Conservation (phyloP, 257 asterid genomes). For the Scutellaria baicalensis region DNA sequence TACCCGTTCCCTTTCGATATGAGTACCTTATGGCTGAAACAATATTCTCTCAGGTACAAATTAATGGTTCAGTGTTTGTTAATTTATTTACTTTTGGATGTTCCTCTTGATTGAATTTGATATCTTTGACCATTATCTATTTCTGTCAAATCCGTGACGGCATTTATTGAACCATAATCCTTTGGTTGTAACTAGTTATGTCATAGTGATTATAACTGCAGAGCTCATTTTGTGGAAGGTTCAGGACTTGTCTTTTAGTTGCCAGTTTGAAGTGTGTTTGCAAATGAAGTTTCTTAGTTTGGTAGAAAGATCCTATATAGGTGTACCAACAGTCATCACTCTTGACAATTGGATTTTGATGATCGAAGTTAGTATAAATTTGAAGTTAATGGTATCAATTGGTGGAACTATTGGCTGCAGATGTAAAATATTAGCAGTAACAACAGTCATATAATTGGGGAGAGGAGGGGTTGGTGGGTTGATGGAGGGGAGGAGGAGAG, state of each 20-base stretch:
- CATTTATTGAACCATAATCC: neutral
- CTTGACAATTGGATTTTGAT: neutral
- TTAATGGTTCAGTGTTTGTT: neutral
- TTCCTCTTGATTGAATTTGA: neutral
- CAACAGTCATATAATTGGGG: neutral
- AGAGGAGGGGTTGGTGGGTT: neutral
- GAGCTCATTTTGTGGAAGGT: slow-evolving; percentile 2
- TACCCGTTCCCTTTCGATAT: slow-evolving; percentile 92
- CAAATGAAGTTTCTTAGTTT: neutral
- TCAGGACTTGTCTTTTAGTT: neutral
- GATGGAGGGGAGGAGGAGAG: neutral
- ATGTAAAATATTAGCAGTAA: neutral
- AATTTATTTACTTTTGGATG: neutral
- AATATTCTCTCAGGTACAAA: slow-evolving; percentile 89
- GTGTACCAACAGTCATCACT: neutral
- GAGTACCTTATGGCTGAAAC: slow-evolving; percentile 99
- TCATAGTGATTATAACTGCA: neutral
- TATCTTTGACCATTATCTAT: neutral
- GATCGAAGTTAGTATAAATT: neutral
- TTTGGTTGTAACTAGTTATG: neutral
- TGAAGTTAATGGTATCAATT: neutral
- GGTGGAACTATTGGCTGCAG: neutral
- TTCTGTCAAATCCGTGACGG: neutral
- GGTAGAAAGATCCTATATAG: neutral
- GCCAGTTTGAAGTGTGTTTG: neutral